Conservation (phyloP, 148 eudicot genomes). For the Rhododendron ferrugineum region DNA sequence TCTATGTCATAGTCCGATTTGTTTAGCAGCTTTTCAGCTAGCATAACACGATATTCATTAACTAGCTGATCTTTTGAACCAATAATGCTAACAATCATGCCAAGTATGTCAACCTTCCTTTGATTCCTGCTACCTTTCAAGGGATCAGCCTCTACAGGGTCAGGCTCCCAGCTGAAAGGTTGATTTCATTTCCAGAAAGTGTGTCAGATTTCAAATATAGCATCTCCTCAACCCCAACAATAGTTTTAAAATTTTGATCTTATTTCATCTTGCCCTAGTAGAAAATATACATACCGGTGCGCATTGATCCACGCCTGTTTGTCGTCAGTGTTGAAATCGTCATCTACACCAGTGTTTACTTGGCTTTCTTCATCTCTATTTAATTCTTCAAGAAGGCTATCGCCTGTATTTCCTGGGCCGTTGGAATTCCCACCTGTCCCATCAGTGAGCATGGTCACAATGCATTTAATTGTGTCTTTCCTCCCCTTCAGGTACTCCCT, state of each 20-base stretch:
- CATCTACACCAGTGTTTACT: conserved; percentile 61
- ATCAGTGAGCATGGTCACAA: conserved; percentile 98
- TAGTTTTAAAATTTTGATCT: neutral
- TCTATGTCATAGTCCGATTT: conserved; percentile 96
- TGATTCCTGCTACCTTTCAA: conserved; percentile 57
- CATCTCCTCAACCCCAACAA: neutral
- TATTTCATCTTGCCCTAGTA: neutral
- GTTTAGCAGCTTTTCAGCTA: conserved; percentile 94
- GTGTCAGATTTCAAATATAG: conserved; percentile 13
- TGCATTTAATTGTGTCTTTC: conserved; percentile 94
- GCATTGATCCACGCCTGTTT: conserved; percentile 92
- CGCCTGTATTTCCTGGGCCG: conserved; percentile 67
- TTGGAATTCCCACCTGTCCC: conserved; percentile 73
- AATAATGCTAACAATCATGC: conserved; percentile 93
- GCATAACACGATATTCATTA: conserved; percentile 92
- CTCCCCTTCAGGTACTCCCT: conserved; percentile 92
- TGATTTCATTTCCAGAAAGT: conserved; percentile 8
- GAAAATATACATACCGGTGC: conserved; percentile 44
- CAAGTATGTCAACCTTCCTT: conserved; percentile 89
- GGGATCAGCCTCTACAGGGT: conserved; percentile 92
- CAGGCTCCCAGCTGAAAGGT: conserved; percentile 89
- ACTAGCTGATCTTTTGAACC: conserved; percentile 97
- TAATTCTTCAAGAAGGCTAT: conserved; percentile 97
- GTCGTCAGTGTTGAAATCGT: conserved; percentile 69
- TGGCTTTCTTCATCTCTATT: conserved; percentile 95